phyloP scores from a whole-genome alignment of 1,284 basidiomycete genomes.

The Austropuccinia psidii region DNA sequence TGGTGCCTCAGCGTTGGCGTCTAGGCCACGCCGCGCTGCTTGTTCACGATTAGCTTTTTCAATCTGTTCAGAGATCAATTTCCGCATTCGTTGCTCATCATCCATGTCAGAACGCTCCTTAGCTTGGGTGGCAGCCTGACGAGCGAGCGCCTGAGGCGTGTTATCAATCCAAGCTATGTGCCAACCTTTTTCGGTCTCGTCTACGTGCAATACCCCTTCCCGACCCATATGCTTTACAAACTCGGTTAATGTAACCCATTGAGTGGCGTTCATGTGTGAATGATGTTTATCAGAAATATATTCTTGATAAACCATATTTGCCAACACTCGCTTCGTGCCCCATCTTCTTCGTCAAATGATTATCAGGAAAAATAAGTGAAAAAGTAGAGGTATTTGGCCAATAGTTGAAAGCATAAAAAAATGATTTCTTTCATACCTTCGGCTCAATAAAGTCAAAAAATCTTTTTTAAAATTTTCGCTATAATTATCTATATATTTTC shows the following conservation, averaged over 20 bases:
- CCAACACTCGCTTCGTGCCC: constrained; percentile 83
- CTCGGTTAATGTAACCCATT: constrained; percentile 93
- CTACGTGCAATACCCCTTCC: constrained; percentile 77
- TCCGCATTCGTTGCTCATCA: constrained; percentile 87
- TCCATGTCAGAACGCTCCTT: constrained; percentile 84
- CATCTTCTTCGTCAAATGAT: constrained; percentile 54
- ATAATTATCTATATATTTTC: constrained; percentile 81
- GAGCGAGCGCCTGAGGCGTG: constrained; percentile 81
- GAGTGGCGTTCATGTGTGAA: constrained; percentile 96
- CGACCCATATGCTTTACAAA: constrained; percentile 87
- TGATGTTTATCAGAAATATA: constrained; percentile 92
- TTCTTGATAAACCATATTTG: constrained; percentile 96
- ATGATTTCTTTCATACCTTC: constrained; percentile 55
- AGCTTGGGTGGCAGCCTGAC: constrained; percentile 82
- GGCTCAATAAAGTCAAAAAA: constrained; percentile 77
- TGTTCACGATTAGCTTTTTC: constrained; percentile 59
- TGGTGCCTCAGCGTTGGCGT: not conserved
- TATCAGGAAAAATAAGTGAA: not conserved
- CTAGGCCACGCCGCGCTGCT: constrained; percentile 47
- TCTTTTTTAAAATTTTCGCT: constrained; percentile 82
- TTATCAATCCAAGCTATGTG: constrained; percentile 96
- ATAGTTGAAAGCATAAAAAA: not conserved
- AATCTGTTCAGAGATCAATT: constrained; percentile 87
- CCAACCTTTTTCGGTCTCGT: constrained; percentile 97
- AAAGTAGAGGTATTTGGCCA: not conserved